Evolutionary conservation across 306 rosid species (phyloP).

Genomic region (Vigna reflexopilosa): DNA sequence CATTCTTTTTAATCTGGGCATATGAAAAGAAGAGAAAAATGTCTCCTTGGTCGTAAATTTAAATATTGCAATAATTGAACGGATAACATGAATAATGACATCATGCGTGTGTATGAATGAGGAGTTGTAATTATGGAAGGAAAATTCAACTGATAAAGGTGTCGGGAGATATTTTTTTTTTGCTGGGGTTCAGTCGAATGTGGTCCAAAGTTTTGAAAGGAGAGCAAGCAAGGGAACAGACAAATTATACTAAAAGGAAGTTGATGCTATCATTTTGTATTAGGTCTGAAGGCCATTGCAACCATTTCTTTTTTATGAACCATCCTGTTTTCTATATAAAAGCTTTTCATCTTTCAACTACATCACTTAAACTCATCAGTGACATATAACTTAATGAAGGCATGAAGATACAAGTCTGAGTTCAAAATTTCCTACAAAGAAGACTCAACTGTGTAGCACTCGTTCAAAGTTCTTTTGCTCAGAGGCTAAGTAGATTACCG

Average conservation of each 20-base stretch:
- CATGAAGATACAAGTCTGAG: slow-evolving; percentile 41
- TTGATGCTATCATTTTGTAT: slow-evolving; percentile 57
- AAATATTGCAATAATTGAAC: slow-evolving; percentile 46
- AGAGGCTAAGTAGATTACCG: slow-evolving; percentile 36
- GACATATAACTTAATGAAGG: slow-evolving; percentile 41
- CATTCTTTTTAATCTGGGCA: slow-evolving; percentile 25
- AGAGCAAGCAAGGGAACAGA: slow-evolving; percentile 53
- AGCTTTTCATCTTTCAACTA: slow-evolving; percentile 40
- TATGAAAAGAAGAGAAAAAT: slow-evolving; percentile 50
- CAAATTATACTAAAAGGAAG: slow-evolving; percentile 58
- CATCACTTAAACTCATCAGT: slow-evolving; percentile 49
- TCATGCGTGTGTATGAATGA: slow-evolving; percentile 41
- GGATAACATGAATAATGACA: slow-evolving; percentile 46
- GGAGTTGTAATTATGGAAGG: slow-evolving; percentile 50
- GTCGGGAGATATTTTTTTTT: slow-evolving; percentile 60
- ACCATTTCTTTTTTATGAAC: slow-evolving; percentile 26
- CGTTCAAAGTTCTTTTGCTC: slow-evolving; percentile 10
- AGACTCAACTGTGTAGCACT: slow-evolving; percentile 29
- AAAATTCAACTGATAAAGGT: slow-evolving; percentile 43
- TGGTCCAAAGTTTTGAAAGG: slow-evolving; percentile 64
- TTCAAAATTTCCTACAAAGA: slow-evolving; percentile 34
- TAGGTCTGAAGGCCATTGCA: slow-evolving; percentile 46
- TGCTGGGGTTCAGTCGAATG: slow-evolving; percentile 52
- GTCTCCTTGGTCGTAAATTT: slow-evolving; percentile 33
- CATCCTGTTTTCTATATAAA: slow-evolving; percentile 38